Conservation (phyloP, 1,284 basidiomycete genomes). For the Boletus sp. region DNA sequence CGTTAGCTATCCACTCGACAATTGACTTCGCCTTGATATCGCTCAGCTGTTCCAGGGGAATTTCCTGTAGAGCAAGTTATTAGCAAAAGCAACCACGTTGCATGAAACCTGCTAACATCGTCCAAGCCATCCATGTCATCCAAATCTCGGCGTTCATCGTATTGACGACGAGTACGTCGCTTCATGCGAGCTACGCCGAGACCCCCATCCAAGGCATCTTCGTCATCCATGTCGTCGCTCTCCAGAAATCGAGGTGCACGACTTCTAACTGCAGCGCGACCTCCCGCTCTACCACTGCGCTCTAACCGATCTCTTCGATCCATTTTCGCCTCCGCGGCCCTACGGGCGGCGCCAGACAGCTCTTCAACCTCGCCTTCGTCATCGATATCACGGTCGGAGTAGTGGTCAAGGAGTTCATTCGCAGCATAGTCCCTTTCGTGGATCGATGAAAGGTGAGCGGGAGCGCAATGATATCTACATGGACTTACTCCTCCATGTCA, state of each 20-base stretch:
- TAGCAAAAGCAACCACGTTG: neutral
- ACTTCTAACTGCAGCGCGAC: slow-evolving; percentile 70
- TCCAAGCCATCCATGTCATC: slow-evolving; percentile 86
- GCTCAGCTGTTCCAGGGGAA: slow-evolving; percentile 93
- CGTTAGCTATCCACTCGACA: slow-evolving; percentile 95
- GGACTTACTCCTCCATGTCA: slow-evolving; percentile 67
- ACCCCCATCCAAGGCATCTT: slow-evolving; percentile 59
- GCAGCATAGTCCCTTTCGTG: slow-evolving; percentile 78
- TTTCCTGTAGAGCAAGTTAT: slow-evolving; percentile 56
- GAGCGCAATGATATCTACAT: neutral
- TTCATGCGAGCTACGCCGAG: slow-evolving; percentile 69
- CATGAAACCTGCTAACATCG: slow-evolving; percentile 52
- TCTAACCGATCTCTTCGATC: slow-evolving; percentile 81
- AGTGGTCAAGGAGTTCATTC: slow-evolving; percentile 82
- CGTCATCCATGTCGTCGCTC: slow-evolving; percentile 59
- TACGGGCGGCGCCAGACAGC: slow-evolving; percentile 71
- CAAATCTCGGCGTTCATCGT: slow-evolving; percentile 82
- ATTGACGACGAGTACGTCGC: slow-evolving; percentile 76
- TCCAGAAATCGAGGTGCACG: slow-evolving; percentile 85
- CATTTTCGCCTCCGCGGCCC: slow-evolving; percentile 89
- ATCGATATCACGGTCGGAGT: slow-evolving; percentile 86
- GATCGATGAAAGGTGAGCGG: slow-evolving; percentile 4
- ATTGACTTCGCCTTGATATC: slow-evolving; percentile 98
- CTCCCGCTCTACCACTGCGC: slow-evolving; percentile 60
- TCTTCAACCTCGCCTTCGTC: slow-evolving; percentile 79